Evolutionary conservation across 2,329 filamentous ascomycete genomes (phyloP).

Genomic region (Epichloe typhina): DNA sequence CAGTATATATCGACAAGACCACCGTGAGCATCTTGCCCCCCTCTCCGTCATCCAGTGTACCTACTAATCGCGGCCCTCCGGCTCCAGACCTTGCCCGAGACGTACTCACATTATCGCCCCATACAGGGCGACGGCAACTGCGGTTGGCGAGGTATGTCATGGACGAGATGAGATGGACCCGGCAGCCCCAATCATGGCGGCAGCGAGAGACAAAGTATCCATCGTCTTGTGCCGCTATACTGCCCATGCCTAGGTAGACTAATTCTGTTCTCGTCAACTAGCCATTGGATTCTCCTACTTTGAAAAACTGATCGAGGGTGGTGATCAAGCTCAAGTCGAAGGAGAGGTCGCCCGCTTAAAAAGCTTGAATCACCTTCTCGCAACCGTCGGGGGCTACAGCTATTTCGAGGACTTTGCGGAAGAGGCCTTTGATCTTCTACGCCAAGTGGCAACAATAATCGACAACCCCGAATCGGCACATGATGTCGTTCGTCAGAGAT

Average conservation of each 20-base stretch:
- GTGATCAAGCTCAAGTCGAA: slow-evolving; percentile 50
- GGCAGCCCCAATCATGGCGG: neutral
- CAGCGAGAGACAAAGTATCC: neutral
- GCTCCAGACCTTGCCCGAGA: slow-evolving; percentile 59
- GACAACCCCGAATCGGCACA: slow-evolving; percentile 44
- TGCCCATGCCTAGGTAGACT: neutral
- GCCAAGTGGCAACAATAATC: slow-evolving; percentile 46
- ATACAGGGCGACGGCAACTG: slow-evolving; percentile 91
- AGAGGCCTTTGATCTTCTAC: slow-evolving; percentile 56
- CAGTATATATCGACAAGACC: slow-evolving; percentile 75
- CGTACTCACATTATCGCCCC: slow-evolving; percentile 77
- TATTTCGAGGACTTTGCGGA: slow-evolving; percentile 72
- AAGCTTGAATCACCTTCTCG: slow-evolving; percentile 57
- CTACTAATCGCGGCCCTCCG: slow-evolving; percentile 7
- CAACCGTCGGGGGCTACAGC: slow-evolving; percentile 57
- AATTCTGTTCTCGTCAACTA: slow-evolving; percentile 22
- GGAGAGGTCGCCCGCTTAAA: slow-evolving; percentile 61
- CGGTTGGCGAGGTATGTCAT: slow-evolving; percentile 80
- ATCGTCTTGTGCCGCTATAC: no score
- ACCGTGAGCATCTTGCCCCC: slow-evolving; percentile 43
- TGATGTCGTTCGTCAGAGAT: slow-evolving; percentile 44
- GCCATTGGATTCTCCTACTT: slow-evolving; percentile 90
- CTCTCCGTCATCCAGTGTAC: neutral
- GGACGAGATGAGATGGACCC: slow-evolving; percentile 6
- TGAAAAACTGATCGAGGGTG: slow-evolving; percentile 62